Evolutionary conservation across 192 early-diverging fungal genomes (phyloP), one percentile per base, ranked within the genome.

Genomic region (Coemansia umbellata): DNA sequence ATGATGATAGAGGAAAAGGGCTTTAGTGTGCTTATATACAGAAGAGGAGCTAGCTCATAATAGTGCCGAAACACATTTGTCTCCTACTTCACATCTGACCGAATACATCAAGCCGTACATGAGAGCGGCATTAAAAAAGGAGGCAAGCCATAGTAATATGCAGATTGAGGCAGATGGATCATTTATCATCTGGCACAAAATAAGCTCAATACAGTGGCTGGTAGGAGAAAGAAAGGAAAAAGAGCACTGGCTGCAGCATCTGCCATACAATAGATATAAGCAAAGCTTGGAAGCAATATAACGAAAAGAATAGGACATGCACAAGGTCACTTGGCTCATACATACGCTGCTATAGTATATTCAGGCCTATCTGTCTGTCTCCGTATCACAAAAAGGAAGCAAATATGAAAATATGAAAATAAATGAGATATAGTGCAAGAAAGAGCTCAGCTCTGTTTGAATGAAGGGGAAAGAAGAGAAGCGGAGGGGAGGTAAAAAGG

Each of bases 31-130:
- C n/a, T 42, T 42, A 42, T 42, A 42, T 42, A 42, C 15, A 13
- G 21, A 18, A 42, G 21, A 8, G 4, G 41, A 21, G n/a, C n/a
- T n/a, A n/a, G n/a, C n/a, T n/a, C n/a, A 22, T 42, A 18, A 22
- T 21, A 22, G 19, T 42, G 41, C 41, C 19, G 21, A 5, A 22
- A 22, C n/a, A n/a, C n/a, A n/a, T n/a, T n/a, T n/a, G n/a, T n/a
- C n/a, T n/a, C n/a, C n/a, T n/a, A n/a, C n/a, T 9, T n/a, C 33
- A 13, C n/a, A 35, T 35, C 33, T n/a, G n/a, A 35, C 24, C 23
- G 23, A 44, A 44, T 44, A 27, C 28, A 44, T 44, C 42, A 44
- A 44, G 42, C 42, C 42, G 28, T 44, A 26, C 42, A 27, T 44
- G 17, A 13, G 42, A 44, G 13, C 42, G 23, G 42, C 23, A 44